These are phyloP conservation scores for Ascobolus immersus DNA, from an alignment of 495 filamentous ascomycete genomes.

Conservation along the genomic window DNA sequence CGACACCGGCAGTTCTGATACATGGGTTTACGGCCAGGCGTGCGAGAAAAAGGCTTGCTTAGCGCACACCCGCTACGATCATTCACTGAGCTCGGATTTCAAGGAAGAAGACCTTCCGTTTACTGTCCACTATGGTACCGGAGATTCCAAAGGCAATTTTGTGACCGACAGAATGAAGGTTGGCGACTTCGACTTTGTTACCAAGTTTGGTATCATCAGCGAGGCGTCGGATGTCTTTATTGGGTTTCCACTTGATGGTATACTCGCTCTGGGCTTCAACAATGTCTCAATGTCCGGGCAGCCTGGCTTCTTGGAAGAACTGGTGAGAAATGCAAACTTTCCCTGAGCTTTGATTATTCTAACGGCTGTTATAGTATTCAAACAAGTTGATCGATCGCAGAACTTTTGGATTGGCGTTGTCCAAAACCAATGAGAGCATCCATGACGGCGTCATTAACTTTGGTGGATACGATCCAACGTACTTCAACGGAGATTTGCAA, in stretches of 20 bases:
- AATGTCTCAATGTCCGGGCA: constrained; percentile 24
- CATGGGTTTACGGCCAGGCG: constrained; percentile 46
- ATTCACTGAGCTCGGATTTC: constrained; percentile 31
- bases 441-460: constrained; percentile 59
- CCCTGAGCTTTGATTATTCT: no score
- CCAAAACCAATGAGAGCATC: constrained; percentile 31
- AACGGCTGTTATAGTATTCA: no score
- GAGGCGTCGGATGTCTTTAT: constrained; percentile 40
- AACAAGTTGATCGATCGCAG: constrained; percentile 34
- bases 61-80: constrained; percentile 40
- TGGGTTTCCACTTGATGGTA: constrained; percentile 65
- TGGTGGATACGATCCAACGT: constrained; percentile 36
- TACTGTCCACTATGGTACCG: constrained; percentile 43
- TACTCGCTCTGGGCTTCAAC: constrained; percentile 45
- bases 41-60: constrained; percentile 37
- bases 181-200: constrained; percentile 31
- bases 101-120: constrained; percentile 25
- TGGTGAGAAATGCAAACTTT: background rate
- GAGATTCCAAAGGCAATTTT: constrained; percentile 34
- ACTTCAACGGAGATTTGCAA: constrained; percentile 37
- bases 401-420: constrained; percentile 41
- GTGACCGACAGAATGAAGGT: constrained; percentile 38
- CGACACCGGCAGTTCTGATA: constrained; percentile 53
- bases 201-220: constrained; percentile 44
- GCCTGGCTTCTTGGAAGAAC: background rate